Percentiles rank a stretch among this genome's conserved stretches.
These are phyloP conservation scores for Boletellus emodensis DNA, from an alignment of 768 basidiomycete genomes.

Conservation along the genomic window DNA sequence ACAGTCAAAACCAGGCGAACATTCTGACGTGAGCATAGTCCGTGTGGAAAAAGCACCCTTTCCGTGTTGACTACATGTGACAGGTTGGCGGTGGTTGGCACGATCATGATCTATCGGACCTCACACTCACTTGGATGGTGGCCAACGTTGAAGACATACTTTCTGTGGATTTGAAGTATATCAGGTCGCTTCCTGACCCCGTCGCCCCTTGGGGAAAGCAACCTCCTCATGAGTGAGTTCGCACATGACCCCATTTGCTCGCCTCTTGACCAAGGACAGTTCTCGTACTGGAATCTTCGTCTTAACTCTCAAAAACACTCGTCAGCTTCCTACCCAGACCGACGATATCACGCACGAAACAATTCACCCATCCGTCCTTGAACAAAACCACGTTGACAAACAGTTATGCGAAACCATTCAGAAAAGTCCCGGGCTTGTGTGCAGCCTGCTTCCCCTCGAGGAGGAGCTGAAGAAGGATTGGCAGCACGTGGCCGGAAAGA, in stretches of 20 bases:
- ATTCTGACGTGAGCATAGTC: slow-evolving; percentile 18
- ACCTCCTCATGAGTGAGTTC: slow-evolving; percentile 56
- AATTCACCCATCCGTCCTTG: slow-evolving; percentile 57
- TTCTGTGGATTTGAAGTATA: slow-evolving; percentile 52
- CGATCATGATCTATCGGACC: slow-evolving; percentile 63
- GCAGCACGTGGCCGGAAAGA: slow-evolving; percentile 36
- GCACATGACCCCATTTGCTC: background rate
- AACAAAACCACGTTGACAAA: slow-evolving; percentile 37
- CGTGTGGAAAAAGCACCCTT: background rate
- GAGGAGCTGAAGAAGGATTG: slow-evolving; percentile 45
- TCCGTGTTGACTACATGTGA: background rate
- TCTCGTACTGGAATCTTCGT: slow-evolving; percentile 52
- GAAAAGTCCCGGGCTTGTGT: slow-evolving; percentile 43
- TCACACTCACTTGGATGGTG: slow-evolving; percentile 63
- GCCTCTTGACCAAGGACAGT: slow-evolving; percentile 29
- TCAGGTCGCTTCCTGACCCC: slow-evolving; percentile 47
- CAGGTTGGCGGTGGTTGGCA: slow-evolving; percentile 70
- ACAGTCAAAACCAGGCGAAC: slow-evolving; percentile 23
- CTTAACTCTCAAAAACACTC: slow-evolving; percentile 41
- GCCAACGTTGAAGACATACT: slow-evolving; percentile 54
- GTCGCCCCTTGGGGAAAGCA: slow-evolving; percentile 59
- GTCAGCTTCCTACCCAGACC: slow-evolving; percentile 43
- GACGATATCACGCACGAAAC: slow-evolving; percentile 52
- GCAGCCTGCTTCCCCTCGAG: slow-evolving; percentile 48
- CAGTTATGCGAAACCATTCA: slow-evolving; percentile 35